These are phyloP conservation scores for Cerrena zonata DNA, from an alignment of 1,284 basidiomycete species.

Conservation along the genomic window DNA sequence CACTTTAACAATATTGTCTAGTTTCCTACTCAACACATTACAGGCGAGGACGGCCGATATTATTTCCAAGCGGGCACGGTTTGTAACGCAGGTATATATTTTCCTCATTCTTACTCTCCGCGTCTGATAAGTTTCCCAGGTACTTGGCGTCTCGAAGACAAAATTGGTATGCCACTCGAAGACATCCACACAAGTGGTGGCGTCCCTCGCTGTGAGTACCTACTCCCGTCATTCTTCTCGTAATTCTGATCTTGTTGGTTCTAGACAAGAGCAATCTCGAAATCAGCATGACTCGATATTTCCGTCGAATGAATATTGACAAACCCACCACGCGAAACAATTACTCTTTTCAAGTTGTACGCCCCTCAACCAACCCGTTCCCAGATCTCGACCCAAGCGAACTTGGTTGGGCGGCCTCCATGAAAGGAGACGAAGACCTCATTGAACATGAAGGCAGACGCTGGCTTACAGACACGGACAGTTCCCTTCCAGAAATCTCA, in stretches of 20 bases:
- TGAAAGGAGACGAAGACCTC: conserved; percentile 60
- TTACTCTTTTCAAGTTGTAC: conserved; percentile 58
- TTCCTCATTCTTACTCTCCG: too few relatives aligned
- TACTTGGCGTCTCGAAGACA: conserved; percentile 73
- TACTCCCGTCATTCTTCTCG: too few relatives aligned
- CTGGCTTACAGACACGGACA: background rate
- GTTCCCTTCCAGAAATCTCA: conserved; percentile 12
- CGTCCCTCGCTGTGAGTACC: conserved; percentile 69
- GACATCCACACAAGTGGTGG: conserved; percentile 67
- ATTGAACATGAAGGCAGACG: conserved; percentile 18
- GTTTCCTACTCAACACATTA: conserved; percentile 1
- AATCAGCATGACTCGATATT: conserved; percentile 63
- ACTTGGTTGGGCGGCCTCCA: conserved; percentile 60
- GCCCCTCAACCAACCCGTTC: conserved; percentile 22
- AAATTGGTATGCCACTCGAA: conserved; percentile 66
- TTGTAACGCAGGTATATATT: conserved; percentile 49
- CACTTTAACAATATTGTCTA: conserved; percentile 4
- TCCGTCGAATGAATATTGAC: conserved; percentile 56
- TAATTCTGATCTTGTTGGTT: too few relatives aligned
- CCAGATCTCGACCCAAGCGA: conserved; percentile 58
- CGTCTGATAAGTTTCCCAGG: too few relatives aligned
- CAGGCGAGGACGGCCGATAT: conserved; percentile 59
- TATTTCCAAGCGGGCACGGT: conserved; percentile 73
- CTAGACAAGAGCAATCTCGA: conserved; percentile 62
- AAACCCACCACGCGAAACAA: conserved; percentile 73